Evolutionary conservation across 2,329 filamentous ascomycete species (phyloP).

Genomic region (Aspergillus neoniger): DNA sequence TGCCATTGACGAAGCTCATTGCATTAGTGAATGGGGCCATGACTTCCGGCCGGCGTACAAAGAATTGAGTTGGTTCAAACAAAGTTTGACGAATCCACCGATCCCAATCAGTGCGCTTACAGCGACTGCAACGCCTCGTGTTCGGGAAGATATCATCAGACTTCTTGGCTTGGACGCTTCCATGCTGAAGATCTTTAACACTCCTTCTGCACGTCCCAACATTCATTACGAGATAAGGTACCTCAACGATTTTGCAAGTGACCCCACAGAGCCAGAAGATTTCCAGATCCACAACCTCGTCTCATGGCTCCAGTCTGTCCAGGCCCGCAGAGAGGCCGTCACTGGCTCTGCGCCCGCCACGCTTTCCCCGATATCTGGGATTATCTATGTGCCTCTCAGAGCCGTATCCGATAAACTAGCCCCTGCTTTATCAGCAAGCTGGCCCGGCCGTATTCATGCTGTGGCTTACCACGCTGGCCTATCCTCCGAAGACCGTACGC

Average conservation of each 20-base stretch:
- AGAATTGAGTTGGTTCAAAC: conserved; percentile 76
- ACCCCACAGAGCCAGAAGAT: conserved; percentile 42
- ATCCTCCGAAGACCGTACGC: conserved; percentile 71
- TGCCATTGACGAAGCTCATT: conserved; percentile 92
- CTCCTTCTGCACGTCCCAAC: conserved; percentile 80
- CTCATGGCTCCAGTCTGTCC: conserved; percentile 72
- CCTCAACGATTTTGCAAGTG: conserved; percentile 34
- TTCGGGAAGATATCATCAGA: conserved; percentile 78
- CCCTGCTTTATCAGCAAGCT: conserved; percentile 31
- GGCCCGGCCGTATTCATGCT: conserved; percentile 41
- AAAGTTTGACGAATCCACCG: conserved; percentile 67
- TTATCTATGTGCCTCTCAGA: conserved; percentile 50
- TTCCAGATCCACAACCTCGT: conserved; percentile 79
- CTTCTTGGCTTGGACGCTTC: conserved; percentile 68
- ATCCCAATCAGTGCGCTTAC: conserved; percentile 93
- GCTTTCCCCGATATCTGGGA: conserved; percentile 46
- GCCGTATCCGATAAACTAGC: conserved; percentile 45
- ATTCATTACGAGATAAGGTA: conserved; percentile 87
- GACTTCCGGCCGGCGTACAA: conserved; percentile 95
- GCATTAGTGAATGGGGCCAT: conserved; percentile 97
- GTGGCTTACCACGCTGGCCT: conserved; percentile 58
- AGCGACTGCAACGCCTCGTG: conserved; percentile 80
- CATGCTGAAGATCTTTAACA: conserved; percentile 73
- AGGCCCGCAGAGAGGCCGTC: conserved; percentile 65
- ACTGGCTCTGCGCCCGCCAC: conserved; percentile 33